A percentile compares a stretch with the other conserved stretches of the same genome.
phyloP scores from a whole-genome alignment of 2,329 filamentous ascomycete species.

The Cercospora beticola region DNA sequence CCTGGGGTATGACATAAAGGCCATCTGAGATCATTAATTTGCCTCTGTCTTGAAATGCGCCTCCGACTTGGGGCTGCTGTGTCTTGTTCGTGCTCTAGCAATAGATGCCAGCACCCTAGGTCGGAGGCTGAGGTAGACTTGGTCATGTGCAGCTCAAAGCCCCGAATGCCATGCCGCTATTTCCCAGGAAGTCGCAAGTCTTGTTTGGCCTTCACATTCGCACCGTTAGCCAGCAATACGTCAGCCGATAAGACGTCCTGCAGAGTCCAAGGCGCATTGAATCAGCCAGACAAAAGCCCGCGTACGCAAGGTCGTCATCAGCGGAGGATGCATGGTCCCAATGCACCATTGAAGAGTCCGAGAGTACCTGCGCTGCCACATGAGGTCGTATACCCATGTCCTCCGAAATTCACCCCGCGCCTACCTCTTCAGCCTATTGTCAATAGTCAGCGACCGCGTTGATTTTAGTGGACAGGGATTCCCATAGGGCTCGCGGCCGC shows the following conservation, averaged over 20 bases:
- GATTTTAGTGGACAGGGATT: background rate
- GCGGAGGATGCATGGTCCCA: background rate
- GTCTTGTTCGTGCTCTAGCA: background rate
- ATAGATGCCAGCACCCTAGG: background rate
- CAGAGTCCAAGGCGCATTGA: background rate
- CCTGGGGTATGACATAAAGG: background rate
- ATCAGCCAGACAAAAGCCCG: background rate
- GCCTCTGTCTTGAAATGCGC: background rate
- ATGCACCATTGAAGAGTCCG: conserved; percentile 1
- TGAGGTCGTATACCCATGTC: conserved; percentile 4
- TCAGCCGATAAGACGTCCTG: background rate
- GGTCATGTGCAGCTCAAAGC: background rate
- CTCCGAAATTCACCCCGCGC: background rate
- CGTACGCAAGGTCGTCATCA: background rate
- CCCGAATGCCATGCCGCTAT: background rate
- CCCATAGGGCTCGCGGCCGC: background rate
- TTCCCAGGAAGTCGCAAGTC: background rate
- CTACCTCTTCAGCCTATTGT: conserved; percentile 7
- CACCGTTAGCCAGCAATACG: background rate
- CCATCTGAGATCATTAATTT: background rate
- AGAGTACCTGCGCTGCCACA: background rate
- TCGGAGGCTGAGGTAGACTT: background rate
- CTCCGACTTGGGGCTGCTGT: background rate
- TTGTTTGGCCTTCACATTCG: background rate
- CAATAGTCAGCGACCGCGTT: conserved; percentile 1